phyloP scores from a whole-genome alignment of 192 early-diverging fungal genomes.

The Gonapodya prolifera region DNA sequence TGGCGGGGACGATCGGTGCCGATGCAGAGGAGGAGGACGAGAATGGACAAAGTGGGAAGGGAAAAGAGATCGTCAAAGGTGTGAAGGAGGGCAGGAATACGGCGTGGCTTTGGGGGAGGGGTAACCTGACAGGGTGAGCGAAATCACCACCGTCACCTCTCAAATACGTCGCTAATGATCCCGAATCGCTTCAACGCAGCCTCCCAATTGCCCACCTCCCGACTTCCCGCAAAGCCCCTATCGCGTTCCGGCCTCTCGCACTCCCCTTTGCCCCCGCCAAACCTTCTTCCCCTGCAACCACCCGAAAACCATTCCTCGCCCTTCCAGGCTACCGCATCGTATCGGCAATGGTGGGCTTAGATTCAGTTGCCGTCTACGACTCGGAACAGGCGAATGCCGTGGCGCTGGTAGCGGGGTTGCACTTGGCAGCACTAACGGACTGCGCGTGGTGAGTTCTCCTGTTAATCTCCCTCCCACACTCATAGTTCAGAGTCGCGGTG shows the following conservation, averaged over 20 bases:
- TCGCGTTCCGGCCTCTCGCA: constrained; percentile 3
- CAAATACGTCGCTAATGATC: constrained; percentile 6
- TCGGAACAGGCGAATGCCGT: constrained; percentile 60
- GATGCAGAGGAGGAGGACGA: neutral
- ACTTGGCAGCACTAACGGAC: constrained; percentile 84
- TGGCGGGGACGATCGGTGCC: neutral
- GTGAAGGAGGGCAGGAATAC: neutral
- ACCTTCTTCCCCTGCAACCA: neutral
- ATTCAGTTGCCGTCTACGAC: constrained; percentile 75
- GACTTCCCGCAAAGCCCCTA: neutral
- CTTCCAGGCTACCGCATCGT: constrained; percentile 59
- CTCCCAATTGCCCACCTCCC: constrained; percentile 2
- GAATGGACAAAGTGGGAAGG: neutral
- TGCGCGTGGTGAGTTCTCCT: constrained; percentile 56
- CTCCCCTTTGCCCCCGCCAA: constrained; percentile 15
- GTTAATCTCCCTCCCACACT: neutral
- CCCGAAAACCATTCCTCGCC: constrained; percentile 7
- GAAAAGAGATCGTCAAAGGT: neutral
- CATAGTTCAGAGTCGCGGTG: too few species aligned
- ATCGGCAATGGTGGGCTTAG: constrained; percentile 76
- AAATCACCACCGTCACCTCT: constrained; percentile 22
- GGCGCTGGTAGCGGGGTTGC: constrained; percentile 60
- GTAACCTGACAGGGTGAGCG: neutral
- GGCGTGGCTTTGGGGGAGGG: constrained; percentile 5
- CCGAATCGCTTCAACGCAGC: neutral